A percentile compares a stretch with the other conserved stretches of the same genome.
phyloP scores from a whole-genome alignment of 768 basidiomycete species.

The Trametes cinnabarina region DNA sequence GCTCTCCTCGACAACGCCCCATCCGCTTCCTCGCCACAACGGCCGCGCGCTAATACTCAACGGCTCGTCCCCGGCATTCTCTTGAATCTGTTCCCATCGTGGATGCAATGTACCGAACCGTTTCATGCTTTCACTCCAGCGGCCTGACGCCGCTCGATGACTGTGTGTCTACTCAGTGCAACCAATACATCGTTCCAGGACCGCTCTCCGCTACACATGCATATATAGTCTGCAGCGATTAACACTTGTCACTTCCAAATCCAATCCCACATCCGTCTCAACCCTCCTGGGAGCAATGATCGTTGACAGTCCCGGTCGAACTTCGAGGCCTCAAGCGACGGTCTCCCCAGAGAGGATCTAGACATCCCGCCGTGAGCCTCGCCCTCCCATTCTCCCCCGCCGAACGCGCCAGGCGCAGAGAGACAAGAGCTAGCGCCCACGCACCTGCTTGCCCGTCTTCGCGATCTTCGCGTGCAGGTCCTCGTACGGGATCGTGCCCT shows the following conservation, averaged over 20 bases:
- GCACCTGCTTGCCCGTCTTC: constrained; percentile 91
- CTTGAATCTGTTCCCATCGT: too few relatives aligned
- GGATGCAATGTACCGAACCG: too few relatives aligned
- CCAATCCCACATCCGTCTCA: too few relatives aligned
- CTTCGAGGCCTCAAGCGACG: constrained; percentile 32
- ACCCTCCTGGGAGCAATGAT: too few relatives aligned
- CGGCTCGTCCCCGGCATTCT: too few relatives aligned
- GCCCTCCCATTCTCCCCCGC: too few relatives aligned
- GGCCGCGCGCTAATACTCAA: too few relatives aligned
- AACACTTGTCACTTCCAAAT: background rate
- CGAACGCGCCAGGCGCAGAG: background rate
- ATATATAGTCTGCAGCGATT: background rate
- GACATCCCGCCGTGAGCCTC: background rate
- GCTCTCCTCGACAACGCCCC: background rate
- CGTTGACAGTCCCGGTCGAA: background rate
- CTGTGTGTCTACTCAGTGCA: background rate
- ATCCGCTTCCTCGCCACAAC: background rate
- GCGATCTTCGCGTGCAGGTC: constrained; percentile 68
- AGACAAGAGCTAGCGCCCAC: background rate
- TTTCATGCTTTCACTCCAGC: too few relatives aligned
- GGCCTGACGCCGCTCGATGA: too few relatives aligned
- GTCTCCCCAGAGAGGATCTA: constrained; percentile 49
- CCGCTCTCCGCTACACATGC: background rate
- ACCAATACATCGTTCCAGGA: background rate
- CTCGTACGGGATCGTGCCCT: constrained; percentile 58